Conservation (phyloP, 1,284 basidiomycete species). For the Mycena citricolor region DNA sequence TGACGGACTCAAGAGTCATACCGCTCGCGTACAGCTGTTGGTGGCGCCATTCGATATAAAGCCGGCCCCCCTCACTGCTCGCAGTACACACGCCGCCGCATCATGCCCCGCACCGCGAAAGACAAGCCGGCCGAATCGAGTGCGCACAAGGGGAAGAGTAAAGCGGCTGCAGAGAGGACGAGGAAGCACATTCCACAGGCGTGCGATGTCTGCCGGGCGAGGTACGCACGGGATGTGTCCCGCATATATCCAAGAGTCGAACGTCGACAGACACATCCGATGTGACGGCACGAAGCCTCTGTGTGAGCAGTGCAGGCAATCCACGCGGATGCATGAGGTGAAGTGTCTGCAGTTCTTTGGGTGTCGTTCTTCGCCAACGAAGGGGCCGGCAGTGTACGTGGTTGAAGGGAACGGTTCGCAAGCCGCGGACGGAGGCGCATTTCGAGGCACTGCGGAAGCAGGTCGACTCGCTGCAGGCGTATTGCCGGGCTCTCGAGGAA, state of each 20-base stretch:
- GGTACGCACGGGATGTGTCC: conserved; percentile 32
- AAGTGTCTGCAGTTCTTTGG: conserved; percentile 12
- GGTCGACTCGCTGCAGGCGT: conserved; percentile 43
- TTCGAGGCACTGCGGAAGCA: conserved; percentile 53
- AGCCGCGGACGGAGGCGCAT: conserved; percentile 51
- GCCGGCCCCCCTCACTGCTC: too few species aligned
- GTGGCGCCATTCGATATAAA: too few species aligned
- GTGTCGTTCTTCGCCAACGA: conserved; percentile 9
- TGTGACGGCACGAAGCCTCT: conserved; percentile 52
- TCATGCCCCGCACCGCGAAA: too few species aligned
- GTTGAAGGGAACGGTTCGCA: conserved; percentile 50
- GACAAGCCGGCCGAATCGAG: too few species aligned
- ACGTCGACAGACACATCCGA: conserved; percentile 45
- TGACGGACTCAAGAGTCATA: too few species aligned
- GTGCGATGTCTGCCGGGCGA: conserved; percentile 51
- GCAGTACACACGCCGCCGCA: too few species aligned
- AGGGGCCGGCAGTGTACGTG: conserved; percentile 46
- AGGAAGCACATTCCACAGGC: conserved; percentile 45
- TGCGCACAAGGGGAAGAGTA: too few species aligned
- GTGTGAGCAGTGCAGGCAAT: conserved; percentile 44
- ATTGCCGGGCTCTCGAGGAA: conserved; percentile 46
- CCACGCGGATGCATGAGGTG: conserved; percentile 47
- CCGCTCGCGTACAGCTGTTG: too few species aligned
- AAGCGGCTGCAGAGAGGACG: too few species aligned
- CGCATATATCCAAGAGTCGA: conserved; percentile 2